Evolutionary conservation across 2,329 filamentous ascomycete species (phyloP).

Genomic region (Fusarium falciforme): DNA sequence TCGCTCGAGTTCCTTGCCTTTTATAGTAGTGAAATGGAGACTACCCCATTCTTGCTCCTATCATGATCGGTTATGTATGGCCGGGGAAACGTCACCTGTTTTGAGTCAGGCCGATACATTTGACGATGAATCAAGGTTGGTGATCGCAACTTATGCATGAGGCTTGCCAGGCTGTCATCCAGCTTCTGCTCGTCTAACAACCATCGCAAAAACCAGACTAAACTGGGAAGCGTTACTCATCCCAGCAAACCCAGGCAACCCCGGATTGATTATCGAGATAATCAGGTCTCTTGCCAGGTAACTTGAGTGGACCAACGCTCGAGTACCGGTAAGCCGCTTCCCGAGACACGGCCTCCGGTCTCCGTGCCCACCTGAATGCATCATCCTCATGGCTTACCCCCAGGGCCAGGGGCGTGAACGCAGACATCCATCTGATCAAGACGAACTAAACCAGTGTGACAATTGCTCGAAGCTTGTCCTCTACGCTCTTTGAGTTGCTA

Average conservation of each 20-base stretch:
- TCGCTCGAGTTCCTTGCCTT: neutral
- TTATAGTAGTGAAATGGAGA: neutral
- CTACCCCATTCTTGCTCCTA: neutral
- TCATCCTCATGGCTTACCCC: neutral
- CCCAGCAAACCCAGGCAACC: neutral
- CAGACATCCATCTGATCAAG: neutral
- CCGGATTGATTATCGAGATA: slow-evolving; percentile 20
- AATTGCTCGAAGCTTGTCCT: slow-evolving; percentile 14
- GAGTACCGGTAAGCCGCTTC: neutral
- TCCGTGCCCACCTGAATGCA: neutral
- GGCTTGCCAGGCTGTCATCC: neutral
- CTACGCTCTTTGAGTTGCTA: slow-evolving; percentile 10
- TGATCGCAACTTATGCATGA: slow-evolving; percentile 3
- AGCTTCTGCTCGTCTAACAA: neutral
- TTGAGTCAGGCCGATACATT: neutral
- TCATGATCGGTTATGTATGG: slow-evolving; percentile 7
- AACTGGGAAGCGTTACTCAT: neutral
- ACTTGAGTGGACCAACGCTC: neutral
- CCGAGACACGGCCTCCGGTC: neutral
- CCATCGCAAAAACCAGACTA: neutral
- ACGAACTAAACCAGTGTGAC: neutral
- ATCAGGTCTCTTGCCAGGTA: slow-evolving; percentile 1
- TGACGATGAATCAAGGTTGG: neutral
- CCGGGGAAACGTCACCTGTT: neutral
- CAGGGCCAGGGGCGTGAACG: neutral